These are phyloP conservation scores for Symbiodinium natans DNA, from an alignment of 73 alveolate genomes.

Conservation along the genomic window DNA sequence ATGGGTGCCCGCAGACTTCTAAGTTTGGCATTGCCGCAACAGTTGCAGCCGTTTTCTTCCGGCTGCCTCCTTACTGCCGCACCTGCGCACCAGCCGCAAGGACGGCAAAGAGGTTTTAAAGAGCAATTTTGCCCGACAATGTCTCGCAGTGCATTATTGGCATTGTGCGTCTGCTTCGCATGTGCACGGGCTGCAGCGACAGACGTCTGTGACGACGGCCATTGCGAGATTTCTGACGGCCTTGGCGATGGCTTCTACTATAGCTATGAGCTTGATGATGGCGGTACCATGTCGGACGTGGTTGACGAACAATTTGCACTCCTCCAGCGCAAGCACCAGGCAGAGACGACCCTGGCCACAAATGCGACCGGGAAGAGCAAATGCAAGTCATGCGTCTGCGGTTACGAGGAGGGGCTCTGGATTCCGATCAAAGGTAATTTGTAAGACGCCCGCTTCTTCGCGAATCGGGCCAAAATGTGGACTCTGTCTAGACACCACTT, in stretches of 20 bases:
- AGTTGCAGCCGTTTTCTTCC: background rate
- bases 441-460: background rate
- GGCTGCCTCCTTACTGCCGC: background rate
- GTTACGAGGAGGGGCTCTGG: background rate
- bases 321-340: conserved; percentile 17
- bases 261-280: background rate
- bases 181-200: background rate
- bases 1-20: background rate
- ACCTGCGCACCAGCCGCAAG: conserved; percentile 22
- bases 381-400: conserved; percentile 8
- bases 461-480: background rate
- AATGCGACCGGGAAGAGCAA: conserved; percentile 5
- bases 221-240: background rate
- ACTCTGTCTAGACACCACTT: background rate
- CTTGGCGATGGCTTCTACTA: background rate
- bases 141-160: background rate
- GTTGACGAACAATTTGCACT: background rate
- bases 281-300: background rate
- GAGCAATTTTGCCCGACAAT: background rate
- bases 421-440: background rate
- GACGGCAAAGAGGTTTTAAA: background rate
- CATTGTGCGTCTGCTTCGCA: conserved; percentile 12
- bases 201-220: background rate
- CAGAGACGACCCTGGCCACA: background rate
- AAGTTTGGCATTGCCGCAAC: background rate